phyloP scores from a whole-genome alignment of 2,329 filamentous ascomycete species.

The Epichloe elymi region DNA sequence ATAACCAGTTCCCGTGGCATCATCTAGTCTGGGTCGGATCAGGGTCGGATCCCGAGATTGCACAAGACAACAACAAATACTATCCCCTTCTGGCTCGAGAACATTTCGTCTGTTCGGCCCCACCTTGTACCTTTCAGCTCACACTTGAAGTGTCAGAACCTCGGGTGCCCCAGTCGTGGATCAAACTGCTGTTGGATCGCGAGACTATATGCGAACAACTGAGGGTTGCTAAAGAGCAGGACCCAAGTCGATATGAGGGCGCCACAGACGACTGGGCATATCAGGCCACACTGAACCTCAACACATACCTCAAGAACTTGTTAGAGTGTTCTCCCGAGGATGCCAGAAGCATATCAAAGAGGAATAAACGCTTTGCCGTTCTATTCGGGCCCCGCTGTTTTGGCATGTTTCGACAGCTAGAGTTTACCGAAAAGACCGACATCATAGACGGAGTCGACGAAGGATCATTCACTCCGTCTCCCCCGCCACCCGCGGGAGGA shows the following conservation, averaged over 20 bases:
- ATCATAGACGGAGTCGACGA: constrained; percentile 27
- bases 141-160: constrained; percentile 36
- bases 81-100: constrained; percentile 25
- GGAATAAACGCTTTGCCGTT: constrained; percentile 43
- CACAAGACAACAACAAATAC: constrained; percentile 19
- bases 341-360: constrained; percentile 35
- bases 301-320: constrained; percentile 38
- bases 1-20: constrained; percentile 25
- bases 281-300: constrained; percentile 31
- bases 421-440: constrained; percentile 30
- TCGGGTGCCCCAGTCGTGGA: constrained; percentile 29
- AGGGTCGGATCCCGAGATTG: constrained; percentile 13
- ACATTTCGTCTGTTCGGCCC: constrained; percentile 28
- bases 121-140: constrained; percentile 28
- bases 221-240: constrained; percentile 24
- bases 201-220: constrained; percentile 29
- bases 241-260: constrained; percentile 35
- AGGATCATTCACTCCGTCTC: constrained; percentile 22
- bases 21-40: constrained; percentile 24
- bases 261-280: constrained; percentile 26
- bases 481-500: constrained; percentile 19
- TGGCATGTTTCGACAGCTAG: constrained; percentile 34
- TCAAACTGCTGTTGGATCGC: constrained; percentile 31
- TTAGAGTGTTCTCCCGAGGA: constrained; percentile 24
- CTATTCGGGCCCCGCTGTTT: constrained; percentile 39